These are phyloP conservation scores for Mortierella hygrophila DNA, from an alignment of 192 early-diverging fungal species.

Conservation along the genomic window DNA sequence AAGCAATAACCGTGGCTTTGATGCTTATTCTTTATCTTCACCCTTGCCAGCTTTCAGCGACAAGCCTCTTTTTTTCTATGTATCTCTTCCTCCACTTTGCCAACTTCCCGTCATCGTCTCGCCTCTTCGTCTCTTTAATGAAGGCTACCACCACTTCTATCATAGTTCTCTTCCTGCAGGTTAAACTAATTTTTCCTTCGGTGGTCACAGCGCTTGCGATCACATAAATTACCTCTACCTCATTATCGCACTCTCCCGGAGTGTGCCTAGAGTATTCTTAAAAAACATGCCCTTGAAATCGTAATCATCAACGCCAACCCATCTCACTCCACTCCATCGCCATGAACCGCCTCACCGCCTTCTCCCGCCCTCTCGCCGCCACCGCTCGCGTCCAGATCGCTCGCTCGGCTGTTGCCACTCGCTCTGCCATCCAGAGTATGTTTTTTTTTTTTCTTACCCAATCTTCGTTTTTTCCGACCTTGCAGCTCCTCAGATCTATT, in stretches of 20 bases:
- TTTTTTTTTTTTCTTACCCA: slow-evolving; percentile 1
- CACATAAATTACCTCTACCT: neutral
- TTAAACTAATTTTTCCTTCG: neutral
- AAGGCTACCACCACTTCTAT: neutral
- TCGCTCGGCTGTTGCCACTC: slow-evolving; percentile 42
- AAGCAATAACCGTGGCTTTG: neutral
- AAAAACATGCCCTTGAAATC: slow-evolving; percentile 9
- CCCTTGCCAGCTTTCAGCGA: neutral
- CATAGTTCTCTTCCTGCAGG: neutral
- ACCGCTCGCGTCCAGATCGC: slow-evolving; percentile 46
- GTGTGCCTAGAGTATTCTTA: neutral
- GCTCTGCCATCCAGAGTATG: slow-evolving; percentile 54
- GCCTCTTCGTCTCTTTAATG: neutral
- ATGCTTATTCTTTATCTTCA: neutral
- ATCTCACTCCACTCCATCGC: neutral
- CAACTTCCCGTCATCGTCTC: neutral
- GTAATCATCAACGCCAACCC: slow-evolving; percentile 4
- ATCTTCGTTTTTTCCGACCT: neutral
- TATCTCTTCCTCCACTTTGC: neutral
- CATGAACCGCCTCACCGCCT: slow-evolving; percentile 46
- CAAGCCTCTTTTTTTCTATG: neutral
- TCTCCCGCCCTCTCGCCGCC: slow-evolving; percentile 49
- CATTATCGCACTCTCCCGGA: neutral
- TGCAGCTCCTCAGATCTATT: neutral
- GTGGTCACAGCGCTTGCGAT: neutral